Conservation (phyloP, 164 flowering plant species). For the Umbilicus rupestris region DNA sequence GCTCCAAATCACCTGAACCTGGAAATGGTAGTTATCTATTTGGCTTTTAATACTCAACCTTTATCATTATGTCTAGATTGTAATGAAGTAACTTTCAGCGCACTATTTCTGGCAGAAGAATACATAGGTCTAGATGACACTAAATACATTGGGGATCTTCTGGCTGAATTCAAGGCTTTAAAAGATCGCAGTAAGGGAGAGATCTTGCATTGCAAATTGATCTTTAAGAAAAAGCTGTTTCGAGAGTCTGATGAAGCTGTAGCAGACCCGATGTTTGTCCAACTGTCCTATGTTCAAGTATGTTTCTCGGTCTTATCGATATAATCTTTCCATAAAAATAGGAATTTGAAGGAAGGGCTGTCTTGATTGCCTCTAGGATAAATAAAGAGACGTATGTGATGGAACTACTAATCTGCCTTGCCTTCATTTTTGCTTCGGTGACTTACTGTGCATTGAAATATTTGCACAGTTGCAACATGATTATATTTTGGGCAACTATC, state of each 20-base stretch:
- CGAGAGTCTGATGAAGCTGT: conserved; percentile 97
- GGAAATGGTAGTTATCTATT: conserved; percentile 57
- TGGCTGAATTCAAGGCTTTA: conserved; percentile 86
- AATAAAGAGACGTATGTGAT: neutral
- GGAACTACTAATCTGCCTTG: neutral
- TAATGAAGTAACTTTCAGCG: conserved; percentile 11
- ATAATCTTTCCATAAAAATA: neutral
- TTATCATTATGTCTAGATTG: neutral
- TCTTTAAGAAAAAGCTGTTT: conserved; percentile 81
- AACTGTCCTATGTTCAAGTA: conserved; percentile 92
- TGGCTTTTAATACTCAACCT: conserved; percentile 8
- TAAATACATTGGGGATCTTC: conserved; percentile 87
- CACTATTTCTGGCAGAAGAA: conserved; percentile 52
- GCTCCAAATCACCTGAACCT: conserved; percentile 75
- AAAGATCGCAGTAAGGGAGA: conserved; percentile 97
- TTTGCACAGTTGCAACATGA: conserved; percentile 90
- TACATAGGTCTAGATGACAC: conserved; percentile 90
- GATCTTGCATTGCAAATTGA: conserved; percentile 82
- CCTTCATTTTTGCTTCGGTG: neutral
- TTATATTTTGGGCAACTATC: conserved; percentile 93
- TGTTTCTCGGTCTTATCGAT: conserved; percentile 12
- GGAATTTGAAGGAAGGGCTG: neutral
- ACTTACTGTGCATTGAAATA: neutral
- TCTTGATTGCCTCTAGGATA: neutral
- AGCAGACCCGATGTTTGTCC: conserved; percentile 89